A percentile compares a stretch with the other conserved stretches of the same genome.
phyloP scores from a whole-genome alignment of 2,329 filamentous ascomycete species.

The Ophiocordyceps camponoti-leonardi region DNA sequence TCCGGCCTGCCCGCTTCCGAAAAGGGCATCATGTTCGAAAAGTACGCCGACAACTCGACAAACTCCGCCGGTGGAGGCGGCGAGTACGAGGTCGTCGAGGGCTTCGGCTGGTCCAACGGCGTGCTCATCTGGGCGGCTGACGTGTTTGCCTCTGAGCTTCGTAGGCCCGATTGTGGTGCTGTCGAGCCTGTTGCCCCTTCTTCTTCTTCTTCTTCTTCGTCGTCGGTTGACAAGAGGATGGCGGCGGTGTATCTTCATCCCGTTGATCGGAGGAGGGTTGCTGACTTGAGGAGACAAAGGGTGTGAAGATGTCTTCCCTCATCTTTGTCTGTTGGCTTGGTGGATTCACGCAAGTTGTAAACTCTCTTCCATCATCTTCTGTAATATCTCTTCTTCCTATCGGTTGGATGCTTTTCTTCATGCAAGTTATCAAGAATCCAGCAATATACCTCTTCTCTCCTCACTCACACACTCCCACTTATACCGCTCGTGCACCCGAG shows the following conservation, averaged over 20 bases:
- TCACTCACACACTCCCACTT: too few species aligned
- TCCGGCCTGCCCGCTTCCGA: conserved; percentile 22
- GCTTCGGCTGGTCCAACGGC: conserved; percentile 56
- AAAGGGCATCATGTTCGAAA: conserved; percentile 51
- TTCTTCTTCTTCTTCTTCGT: neutral
- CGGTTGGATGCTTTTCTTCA: too few species aligned
- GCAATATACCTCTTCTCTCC: neutral
- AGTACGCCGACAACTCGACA: conserved; percentile 43
- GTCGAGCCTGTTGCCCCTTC: conserved; percentile 21
- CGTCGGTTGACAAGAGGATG: conserved; percentile 5
- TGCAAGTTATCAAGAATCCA: too few species aligned
- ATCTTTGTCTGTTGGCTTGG: too few species aligned
- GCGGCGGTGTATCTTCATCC: neutral
- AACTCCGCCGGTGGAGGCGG: conserved; percentile 47
- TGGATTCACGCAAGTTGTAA: too few species aligned
- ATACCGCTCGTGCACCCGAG: too few species aligned
- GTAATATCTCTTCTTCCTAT: too few species aligned
- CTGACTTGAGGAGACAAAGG: neutral
- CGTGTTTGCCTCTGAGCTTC: conserved; percentile 37
- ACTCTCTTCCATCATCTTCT: too few species aligned
- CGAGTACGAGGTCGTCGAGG: conserved; percentile 53
- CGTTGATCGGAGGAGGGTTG: neutral
- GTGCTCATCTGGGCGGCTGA: conserved; percentile 51
- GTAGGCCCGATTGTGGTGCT: conserved; percentile 36
- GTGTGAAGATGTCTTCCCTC: neutral